Conservation (phyloP, 2,329 filamentous ascomycete species). For the Biscogniauxia mediterranea region DNA sequence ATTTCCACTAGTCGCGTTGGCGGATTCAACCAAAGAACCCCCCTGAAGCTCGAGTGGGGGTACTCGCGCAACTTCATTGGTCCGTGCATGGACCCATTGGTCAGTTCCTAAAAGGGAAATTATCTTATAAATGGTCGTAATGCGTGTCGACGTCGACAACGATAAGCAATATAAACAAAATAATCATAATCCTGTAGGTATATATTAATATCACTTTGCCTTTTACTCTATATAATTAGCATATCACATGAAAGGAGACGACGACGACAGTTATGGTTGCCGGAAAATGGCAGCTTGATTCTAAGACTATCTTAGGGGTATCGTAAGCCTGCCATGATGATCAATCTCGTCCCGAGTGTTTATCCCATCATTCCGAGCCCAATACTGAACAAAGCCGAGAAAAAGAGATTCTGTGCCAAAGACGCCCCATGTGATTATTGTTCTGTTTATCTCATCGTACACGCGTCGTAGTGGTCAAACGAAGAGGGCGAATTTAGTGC, state of each 20-base stretch:
- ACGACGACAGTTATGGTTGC: constrained; percentile 4
- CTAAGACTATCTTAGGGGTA: constrained; percentile 34
- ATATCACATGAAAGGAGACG: not conserved
- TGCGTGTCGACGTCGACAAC: not conserved
- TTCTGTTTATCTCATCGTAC: constrained; percentile 25
- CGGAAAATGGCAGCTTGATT: constrained; percentile 26
- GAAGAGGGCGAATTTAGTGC: constrained; percentile 28
- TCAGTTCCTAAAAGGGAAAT: not conserved
- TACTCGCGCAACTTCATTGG: not conserved
- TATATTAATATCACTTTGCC: too few relatives aligned
- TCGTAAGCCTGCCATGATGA: constrained; percentile 21
- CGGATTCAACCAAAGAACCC: not conserved
- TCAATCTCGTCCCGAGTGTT: constrained; percentile 12
- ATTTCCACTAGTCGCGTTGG: not conserved
- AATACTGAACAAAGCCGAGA: constrained; percentile 8
- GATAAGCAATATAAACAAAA: too few relatives aligned
- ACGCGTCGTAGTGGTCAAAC: constrained; percentile 13
- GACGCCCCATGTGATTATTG: constrained; percentile 12
- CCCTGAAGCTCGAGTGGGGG: not conserved
- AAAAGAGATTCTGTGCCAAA: constrained; percentile 18
- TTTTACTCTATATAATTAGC: not conserved
- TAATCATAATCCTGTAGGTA: too few relatives aligned
- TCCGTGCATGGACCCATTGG: not conserved
- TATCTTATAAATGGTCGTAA: not conserved
- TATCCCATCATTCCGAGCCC: constrained; percentile 22